Percentiles rank a stretch among this genome's conserved stretches.
These are phyloP conservation scores for Westerdykella aurantiaca DNA, from an alignment of 2,329 filamentous ascomycete species.

Conservation along the genomic window DNA sequence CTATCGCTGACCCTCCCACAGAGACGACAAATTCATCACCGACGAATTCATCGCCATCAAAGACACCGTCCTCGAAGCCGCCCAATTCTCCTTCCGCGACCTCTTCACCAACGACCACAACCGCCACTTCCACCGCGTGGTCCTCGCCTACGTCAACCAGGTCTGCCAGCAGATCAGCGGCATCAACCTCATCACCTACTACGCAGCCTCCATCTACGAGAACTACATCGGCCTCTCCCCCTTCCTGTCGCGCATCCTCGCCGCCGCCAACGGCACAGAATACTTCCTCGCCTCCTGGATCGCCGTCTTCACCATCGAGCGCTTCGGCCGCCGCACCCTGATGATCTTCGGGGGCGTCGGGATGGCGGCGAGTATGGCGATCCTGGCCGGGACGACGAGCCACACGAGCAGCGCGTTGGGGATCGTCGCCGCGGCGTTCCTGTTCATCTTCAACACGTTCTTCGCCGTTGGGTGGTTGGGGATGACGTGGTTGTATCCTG, in stretches of 20 bases:
- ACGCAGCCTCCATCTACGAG: conserved; percentile 7
- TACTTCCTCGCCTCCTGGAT: conserved; percentile 56
- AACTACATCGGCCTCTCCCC: conserved; percentile 2
- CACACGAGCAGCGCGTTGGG: conserved; percentile 41
- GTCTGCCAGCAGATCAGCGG: conserved; percentile 47
- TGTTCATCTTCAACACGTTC: conserved; percentile 60
- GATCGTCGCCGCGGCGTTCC: conserved; percentile 53
- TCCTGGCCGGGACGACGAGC: conserved; percentile 42
- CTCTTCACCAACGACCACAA: conserved; percentile 53
- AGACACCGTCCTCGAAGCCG: conserved; percentile 11
- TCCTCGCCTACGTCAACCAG: conserved; percentile 54
- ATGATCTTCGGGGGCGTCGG: conserved; percentile 58
- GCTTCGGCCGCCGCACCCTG: conserved; percentile 59
- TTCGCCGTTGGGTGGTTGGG: conserved; percentile 59
- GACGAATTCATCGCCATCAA: conserved; percentile 13
- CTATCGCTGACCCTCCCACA: background rate
- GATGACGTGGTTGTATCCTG: conserved; percentile 54
- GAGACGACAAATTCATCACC: conserved; percentile 8
- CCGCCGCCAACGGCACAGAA: conserved; percentile 48
- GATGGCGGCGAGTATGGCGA: conserved; percentile 43
- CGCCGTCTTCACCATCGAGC: conserved; percentile 62
- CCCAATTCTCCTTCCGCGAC: conserved; percentile 44
- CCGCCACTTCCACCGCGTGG: conserved; percentile 51
- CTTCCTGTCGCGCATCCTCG: conserved; percentile 47
- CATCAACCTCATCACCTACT: conserved; percentile 14